Percentiles rank a stretch among this genome's conserved stretches.
phyloP scores from a whole-genome alignment of 108 stramenopile species.

The Fragilaria crotonensis region DNA sequence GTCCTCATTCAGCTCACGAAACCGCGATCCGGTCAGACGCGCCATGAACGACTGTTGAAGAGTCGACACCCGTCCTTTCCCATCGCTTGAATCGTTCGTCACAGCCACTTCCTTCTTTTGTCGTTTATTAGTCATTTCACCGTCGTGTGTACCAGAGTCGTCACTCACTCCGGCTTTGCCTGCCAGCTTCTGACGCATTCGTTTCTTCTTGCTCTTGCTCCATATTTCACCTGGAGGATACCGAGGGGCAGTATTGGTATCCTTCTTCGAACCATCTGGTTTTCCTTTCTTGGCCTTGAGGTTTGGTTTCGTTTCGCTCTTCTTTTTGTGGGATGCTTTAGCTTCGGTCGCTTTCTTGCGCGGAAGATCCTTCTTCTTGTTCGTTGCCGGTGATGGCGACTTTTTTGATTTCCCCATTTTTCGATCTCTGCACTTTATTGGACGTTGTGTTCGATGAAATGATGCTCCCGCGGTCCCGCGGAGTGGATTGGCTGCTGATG shows the following conservation, averaged over 20 bases:
- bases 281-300: no score
- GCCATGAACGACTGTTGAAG: constrained; percentile 59
- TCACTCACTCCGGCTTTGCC: constrained; percentile 24
- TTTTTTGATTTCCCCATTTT: no score
- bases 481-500: no score
- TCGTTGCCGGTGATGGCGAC: no score
- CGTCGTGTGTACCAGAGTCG: background rate
- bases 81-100: background rate
- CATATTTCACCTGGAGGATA: no score
- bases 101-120: background rate
- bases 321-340: background rate
- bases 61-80: constrained; percentile 23
- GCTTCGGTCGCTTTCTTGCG: no score
- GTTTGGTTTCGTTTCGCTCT: background rate
- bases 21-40: constrained; percentile 87
- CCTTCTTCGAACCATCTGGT: no score
- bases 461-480: no score
- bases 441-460: no score
- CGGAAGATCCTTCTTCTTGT: no score
- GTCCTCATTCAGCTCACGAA: constrained; percentile 96
- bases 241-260: no score
- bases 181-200: constrained; percentile 25
- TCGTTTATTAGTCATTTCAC: background rate
- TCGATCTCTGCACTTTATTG: no score
- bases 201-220: constrained; percentile 57